These are phyloP conservation scores for Magnolia changhungtana DNA, from an alignment of 164 flowering plant species.

Conservation along the genomic window DNA sequence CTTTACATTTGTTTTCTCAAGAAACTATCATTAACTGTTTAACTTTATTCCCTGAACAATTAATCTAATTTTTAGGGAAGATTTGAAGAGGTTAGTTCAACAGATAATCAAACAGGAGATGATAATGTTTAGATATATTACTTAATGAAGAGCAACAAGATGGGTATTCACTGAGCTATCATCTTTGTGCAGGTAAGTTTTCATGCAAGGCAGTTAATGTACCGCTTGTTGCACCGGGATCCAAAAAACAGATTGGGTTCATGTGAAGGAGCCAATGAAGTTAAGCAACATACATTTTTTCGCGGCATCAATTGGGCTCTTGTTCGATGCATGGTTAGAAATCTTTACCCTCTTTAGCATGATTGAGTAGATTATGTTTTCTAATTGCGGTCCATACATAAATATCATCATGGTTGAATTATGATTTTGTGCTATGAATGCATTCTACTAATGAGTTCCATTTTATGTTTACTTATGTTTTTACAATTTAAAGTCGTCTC, in stretches of 20 bases:
- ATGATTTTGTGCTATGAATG: background rate
- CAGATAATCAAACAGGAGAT: background rate
- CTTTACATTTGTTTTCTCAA: background rate
- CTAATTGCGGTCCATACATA: too few relatives aligned
- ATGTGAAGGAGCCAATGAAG: conserved; percentile 86
- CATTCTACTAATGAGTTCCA: background rate
- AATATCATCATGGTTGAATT: too few relatives aligned
- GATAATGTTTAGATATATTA: background rate
- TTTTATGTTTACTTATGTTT: background rate
- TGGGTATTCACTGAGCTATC: background rate
- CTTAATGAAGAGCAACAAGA: background rate
- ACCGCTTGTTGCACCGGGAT: conserved; percentile 71
- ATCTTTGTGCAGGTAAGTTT: conserved; percentile 65
- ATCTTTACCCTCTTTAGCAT: conserved; percentile 4
- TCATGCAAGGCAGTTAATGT: conserved; percentile 71
- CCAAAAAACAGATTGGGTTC: conserved; percentile 79
- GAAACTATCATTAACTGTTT: background rate
- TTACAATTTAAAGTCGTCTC: background rate
- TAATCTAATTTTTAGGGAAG: background rate
- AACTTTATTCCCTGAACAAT: background rate
- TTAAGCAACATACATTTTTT: conserved; percentile 88
- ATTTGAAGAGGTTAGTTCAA: background rate
- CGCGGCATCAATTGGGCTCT: conserved; percentile 93
- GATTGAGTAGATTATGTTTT: background rate
- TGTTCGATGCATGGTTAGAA: conserved; percentile 78